These are phyloP conservation scores for Quercus tomentella DNA, from an alignment of 331 rosid species.

Conservation along the genomic window DNA sequence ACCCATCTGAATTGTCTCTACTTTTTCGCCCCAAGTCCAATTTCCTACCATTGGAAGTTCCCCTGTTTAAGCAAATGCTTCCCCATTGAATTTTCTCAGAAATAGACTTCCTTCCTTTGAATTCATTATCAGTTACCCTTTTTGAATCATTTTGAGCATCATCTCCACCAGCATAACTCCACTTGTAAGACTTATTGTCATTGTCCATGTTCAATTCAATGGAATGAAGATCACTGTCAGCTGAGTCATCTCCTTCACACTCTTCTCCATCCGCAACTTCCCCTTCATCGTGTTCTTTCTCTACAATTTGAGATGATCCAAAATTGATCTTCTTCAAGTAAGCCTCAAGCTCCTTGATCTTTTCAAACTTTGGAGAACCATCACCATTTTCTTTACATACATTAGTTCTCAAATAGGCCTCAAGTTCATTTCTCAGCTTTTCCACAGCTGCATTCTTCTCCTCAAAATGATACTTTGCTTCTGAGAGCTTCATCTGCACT, in stretches of 20 bases:
- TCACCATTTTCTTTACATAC: constrained; percentile 32
- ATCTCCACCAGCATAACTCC: constrained; percentile 55
- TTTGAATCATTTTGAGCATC: constrained; percentile 37
- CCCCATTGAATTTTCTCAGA: constrained; percentile 93
- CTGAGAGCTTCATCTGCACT: constrained; percentile 95
- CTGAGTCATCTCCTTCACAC: constrained; percentile 51
- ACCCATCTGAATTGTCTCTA: constrained; percentile 38
- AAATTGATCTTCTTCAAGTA: constrained; percentile 52
- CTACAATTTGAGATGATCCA: constrained; percentile 35
- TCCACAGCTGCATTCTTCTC: constrained; percentile 83
- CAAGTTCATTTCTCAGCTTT: constrained; percentile 60
- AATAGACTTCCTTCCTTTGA: constrained; percentile 56
- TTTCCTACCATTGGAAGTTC: constrained; percentile 37
- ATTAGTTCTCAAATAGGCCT: constrained; percentile 48
- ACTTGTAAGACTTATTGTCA: constrained; percentile 47
- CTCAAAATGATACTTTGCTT: constrained; percentile 83
- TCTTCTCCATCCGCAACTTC: constrained; percentile 36
- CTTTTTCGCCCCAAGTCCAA: constrained; percentile 41
- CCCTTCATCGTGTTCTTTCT: constrained; percentile 20
- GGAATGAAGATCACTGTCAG: constrained; percentile 76
- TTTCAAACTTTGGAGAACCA: constrained; percentile 34
- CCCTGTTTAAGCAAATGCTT: constrained; percentile 81
- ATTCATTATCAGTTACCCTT: constrained; percentile 51
- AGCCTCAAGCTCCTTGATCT: constrained; percentile 69
- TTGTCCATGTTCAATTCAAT: constrained; percentile 85